A percentile compares a stretch with the other conserved stretches of the same genome.
Conservation (phyloP, 805 yeast species). For the Candida silvatica region DNA sequence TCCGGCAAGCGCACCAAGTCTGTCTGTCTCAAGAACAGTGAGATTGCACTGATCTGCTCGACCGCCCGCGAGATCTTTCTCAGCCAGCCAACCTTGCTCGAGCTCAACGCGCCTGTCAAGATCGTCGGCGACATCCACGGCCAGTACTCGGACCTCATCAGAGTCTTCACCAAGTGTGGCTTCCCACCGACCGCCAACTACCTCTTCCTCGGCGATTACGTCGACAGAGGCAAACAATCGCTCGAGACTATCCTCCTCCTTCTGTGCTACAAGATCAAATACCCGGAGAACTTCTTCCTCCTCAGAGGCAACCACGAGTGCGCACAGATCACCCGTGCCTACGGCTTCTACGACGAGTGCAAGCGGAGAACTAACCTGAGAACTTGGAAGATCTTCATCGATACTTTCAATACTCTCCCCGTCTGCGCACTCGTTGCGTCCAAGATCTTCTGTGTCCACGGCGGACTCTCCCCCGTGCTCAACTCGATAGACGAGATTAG, state of each 20-base stretch:
- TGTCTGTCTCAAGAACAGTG: constrained; percentile 83
- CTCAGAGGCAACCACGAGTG: constrained; percentile 96
- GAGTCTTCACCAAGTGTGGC: constrained; percentile 92
- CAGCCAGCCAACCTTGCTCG: constrained; percentile 84
- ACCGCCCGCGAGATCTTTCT: constrained; percentile 84
- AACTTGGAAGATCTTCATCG: constrained; percentile 90
- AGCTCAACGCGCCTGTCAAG: constrained; percentile 78
- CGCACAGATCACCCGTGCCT: constrained; percentile 92
- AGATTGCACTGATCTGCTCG: constrained; percentile 79
- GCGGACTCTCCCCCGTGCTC: constrained; percentile 72
- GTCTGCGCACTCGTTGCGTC: constrained; percentile 94
- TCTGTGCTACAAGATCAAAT: constrained; percentile 89
- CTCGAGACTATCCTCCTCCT: constrained; percentile 83
- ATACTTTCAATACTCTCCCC: constrained; percentile 92
- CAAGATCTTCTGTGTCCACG: constrained; percentile 88
- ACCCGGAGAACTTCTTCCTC: constrained; percentile 91
- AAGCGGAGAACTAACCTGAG: constrained; percentile 87
- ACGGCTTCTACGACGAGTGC: constrained; percentile 97
- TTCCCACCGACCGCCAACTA: constrained; percentile 94
- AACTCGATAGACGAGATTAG: constrained; percentile 69
- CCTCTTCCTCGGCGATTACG: constrained; percentile 91
- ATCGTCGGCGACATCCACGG: constrained; percentile 96
- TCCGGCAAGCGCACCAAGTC: constrained; percentile 87
- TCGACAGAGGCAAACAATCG: constrained; percentile 95
- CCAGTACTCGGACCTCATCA: constrained; percentile 83